A percentile compares a stretch with the other conserved stretches of the same genome.
These are phyloP conservation scores for Neophaeococcomyces mojaviensis DNA, from an alignment of 2,329 filamentous ascomycete species.

Conservation along the genomic window DNA sequence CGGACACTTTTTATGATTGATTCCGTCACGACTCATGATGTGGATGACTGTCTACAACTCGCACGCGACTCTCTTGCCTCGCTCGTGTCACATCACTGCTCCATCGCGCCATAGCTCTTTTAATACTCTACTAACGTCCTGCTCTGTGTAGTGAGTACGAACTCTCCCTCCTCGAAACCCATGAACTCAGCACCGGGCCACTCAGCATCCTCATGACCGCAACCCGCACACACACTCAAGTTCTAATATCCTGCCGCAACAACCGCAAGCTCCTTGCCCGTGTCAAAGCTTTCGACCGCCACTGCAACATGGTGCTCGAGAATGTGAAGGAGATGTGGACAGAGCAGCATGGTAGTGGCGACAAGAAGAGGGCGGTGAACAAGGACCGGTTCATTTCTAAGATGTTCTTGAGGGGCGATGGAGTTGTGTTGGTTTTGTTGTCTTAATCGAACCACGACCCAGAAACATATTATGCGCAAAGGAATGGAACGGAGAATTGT, in stretches of 20 bases:
- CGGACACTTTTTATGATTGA: no score
- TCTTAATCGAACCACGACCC: conserved; percentile 37
- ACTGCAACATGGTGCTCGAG: conserved; percentile 98
- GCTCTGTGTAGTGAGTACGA: conserved; percentile 67
- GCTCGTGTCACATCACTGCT: no score
- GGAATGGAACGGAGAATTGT: no score
- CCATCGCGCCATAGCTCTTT: no score
- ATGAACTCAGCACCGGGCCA: conserved; percentile 71
- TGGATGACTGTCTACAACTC: background rate
- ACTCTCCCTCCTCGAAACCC: conserved; percentile 70
- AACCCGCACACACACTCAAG: conserved; percentile 87
- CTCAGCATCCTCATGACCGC: conserved; percentile 95
- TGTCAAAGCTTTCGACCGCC: conserved; percentile 96
- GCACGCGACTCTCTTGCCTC: no score
- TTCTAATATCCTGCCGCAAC: conserved; percentile 94
- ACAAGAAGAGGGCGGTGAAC: conserved; percentile 91
- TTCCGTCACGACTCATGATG: no score
- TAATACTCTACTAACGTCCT: conserved; percentile 7
- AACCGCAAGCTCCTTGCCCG: conserved; percentile 95
- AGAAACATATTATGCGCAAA: background rate
- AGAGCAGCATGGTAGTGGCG: conserved; percentile 73
- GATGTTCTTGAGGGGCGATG: conserved; percentile 87
- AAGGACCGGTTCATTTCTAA: conserved; percentile 98
- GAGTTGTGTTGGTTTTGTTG: conserved; percentile 77
- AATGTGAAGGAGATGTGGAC: conserved; percentile 99